Percentiles rank a stretch among this genome's conserved stretches.
Evolutionary conservation across 2,329 filamentous ascomycete species (phyloP).

Genomic region (Diaporthe citriasiana): DNA sequence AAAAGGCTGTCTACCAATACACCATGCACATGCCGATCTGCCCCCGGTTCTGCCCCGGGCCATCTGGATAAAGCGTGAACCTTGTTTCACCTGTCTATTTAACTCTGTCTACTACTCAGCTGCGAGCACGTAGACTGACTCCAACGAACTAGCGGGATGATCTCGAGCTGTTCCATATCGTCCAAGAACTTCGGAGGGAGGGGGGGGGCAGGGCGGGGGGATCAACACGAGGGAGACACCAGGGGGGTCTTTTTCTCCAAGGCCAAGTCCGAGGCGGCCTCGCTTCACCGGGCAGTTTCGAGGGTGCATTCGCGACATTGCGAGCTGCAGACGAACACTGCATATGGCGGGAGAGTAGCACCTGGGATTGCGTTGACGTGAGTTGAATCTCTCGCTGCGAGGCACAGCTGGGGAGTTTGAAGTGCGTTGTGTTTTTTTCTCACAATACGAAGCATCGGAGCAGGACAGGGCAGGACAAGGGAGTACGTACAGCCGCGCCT

Average conservation of each 20-base stretch:
- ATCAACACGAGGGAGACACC: background rate
- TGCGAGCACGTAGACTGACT: background rate
- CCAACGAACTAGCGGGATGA: constrained; percentile 31
- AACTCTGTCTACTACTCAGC: background rate
- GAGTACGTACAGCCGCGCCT: constrained; percentile 7
- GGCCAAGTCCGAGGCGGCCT: constrained; percentile 19
- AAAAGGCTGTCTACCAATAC: background rate
- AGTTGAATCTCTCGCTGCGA: background rate
- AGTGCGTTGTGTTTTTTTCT: no score
- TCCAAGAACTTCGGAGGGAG: background rate
- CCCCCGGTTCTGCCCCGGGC: background rate
- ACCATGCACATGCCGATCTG: background rate
- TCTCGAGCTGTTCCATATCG: constrained; percentile 21
- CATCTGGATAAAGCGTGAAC: constrained; percentile 19
- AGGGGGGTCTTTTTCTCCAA: background rate
- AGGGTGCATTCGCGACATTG: constrained; percentile 28
- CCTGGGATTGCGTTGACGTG: background rate
- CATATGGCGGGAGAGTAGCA: background rate
- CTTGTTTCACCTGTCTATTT: constrained; percentile 17
- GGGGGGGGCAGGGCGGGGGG: background rate
- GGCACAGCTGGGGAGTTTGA: background rate
- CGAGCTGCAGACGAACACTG: background rate
- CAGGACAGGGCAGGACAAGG: background rate
- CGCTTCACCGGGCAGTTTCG: constrained; percentile 25
- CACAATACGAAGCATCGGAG: background rate